A percentile compares a stretch with the other conserved stretches of the same genome.
These are phyloP conservation scores for Cryptococcus sp. DNA, from an alignment of 1,284 basidiomycete genomes.

Conservation along the genomic window DNA sequence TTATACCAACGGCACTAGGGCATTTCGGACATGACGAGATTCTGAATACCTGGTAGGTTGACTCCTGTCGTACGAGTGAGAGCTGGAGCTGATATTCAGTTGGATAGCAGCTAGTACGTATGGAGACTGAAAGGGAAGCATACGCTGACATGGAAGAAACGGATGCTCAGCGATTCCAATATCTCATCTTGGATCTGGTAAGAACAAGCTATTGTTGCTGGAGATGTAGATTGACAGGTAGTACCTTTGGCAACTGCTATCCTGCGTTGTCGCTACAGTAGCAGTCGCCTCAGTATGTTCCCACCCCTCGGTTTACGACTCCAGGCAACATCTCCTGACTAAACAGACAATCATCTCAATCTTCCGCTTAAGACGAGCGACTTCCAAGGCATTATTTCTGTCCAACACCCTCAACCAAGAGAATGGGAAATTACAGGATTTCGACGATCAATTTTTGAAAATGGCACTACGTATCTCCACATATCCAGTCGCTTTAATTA, in stretches of 20 bases:
- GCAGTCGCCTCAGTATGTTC: constrained; percentile 21
- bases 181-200: constrained; percentile 27
- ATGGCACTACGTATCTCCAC: constrained; percentile 22
- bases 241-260: constrained; percentile 36
- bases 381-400: background rate
- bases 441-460: constrained; percentile 11
- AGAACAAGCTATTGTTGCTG: background rate
- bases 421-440: background rate
- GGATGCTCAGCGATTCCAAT: constrained; percentile 3
- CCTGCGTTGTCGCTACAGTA: constrained; percentile 23
- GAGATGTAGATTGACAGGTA: background rate
- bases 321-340: background rate
- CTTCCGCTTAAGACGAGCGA: background rate
- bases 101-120: background rate
- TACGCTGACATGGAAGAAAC: background rate
- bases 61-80: background rate
- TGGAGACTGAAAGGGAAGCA: background rate
- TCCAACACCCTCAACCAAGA: background rate
- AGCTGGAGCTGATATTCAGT: background rate
- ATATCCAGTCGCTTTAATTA: constrained; percentile 21
- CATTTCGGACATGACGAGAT: constrained; percentile 17
- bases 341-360: background rate
- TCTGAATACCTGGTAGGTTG: constrained; percentile 16
- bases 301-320: background rate
- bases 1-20: constrained; percentile 11